Conservation (phyloP, 129 eudicot species). For the Lonicera japonica region DNA sequence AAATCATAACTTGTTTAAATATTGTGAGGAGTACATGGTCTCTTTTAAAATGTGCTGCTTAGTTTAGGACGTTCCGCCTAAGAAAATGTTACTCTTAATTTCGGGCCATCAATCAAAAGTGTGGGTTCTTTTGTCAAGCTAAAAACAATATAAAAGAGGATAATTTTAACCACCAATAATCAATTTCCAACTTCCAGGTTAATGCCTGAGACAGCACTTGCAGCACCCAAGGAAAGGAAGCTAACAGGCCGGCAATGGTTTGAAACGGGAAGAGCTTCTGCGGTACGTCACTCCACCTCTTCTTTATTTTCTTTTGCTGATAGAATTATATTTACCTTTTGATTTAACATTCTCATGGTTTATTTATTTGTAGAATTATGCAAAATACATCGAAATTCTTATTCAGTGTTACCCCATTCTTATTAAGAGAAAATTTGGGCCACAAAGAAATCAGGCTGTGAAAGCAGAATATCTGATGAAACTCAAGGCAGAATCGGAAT, state of each 20-base stretch:
- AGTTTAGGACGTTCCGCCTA: neutral
- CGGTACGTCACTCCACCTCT: constrained; percentile 22
- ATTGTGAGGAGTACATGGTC: no score
- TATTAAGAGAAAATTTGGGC: no score
- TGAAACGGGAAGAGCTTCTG: constrained; percentile 83
- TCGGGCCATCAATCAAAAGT: neutral
- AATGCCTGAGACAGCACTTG: constrained; percentile 89
- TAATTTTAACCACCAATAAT: neutral
- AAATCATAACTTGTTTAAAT: neutral
- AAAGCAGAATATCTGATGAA: no score
- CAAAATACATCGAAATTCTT: neutral
- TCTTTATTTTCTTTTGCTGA: neutral
- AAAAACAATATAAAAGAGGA: neutral
- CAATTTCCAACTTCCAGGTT: constrained; percentile 27
- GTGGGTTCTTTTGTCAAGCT: neutral
- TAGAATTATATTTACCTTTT: neutral
- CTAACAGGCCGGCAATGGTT: constrained; percentile 95
- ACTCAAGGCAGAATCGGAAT: neutral
- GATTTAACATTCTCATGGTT: neutral
- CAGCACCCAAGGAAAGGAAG: constrained; percentile 79
- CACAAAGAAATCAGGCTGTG: neutral
- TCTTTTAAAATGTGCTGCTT: no score
- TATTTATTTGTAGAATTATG: neutral
- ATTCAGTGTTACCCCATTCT: neutral
- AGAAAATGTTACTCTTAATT: neutral